Evolutionary conservation across 805 yeast genomes (phyloP), one percentile per base, ranked within the genome.

Genomic region (Yarrowia deformans): DNA sequence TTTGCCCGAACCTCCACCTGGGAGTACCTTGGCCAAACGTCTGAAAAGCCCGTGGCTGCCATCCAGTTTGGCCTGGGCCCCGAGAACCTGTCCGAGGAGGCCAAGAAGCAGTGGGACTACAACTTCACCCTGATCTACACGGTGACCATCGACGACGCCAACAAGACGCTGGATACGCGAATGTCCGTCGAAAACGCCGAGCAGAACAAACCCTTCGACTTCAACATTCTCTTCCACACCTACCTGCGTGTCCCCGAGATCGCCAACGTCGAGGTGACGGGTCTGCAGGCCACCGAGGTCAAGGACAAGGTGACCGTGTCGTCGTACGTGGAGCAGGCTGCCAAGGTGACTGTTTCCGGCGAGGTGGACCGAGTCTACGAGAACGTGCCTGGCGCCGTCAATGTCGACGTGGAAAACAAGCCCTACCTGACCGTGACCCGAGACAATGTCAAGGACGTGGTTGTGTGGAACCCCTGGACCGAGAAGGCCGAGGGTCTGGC

Each of bases 391-490:
- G 79, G 80, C 29, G 81, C 79, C 6, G 80, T 91, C 48, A 92
- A 89, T 75, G 88, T 93, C 67, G 87, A 89, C 60, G 88, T 86
- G 70, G 83, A 84, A 69, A 95, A 94, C 56, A 84, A 86, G 72
- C 93, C 91, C 8, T 77, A 87, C 61, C 89, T 89, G 77, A 87
- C 90, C 50, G 78, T 94, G 43, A 81, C 85, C 68, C 84, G 97
- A 75, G 80, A 80, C 16, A 88, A 88, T 74, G 81, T 91, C 50
- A 84, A 82, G 42, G 90, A 87, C 72, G 80, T 84, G 43, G 98
- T 95, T 61, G 98, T 95, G 69, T 95, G 99, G 99, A 95, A 95
- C 79, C 99, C 99, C 45, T 95, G 98, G 99, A 82, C 85, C 72
- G 84, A 89, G 69, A 91, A 95, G 78, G 86, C 95, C n/a, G 82